Conservation (phyloP, 192 early-diverging fungal species). For the Coemansia sp. region DNA sequence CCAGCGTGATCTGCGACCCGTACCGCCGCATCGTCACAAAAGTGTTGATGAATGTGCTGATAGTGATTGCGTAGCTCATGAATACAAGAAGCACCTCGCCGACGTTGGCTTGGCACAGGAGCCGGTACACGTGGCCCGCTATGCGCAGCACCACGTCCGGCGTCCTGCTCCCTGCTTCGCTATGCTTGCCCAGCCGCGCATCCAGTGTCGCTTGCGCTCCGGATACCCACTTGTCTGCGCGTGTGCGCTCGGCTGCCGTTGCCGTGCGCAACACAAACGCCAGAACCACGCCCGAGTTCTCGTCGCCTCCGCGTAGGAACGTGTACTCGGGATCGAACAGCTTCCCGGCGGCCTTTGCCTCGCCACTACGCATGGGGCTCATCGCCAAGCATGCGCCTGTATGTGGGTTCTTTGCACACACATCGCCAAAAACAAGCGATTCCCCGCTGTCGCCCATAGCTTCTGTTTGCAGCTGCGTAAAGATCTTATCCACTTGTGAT, state of each 20-base stretch:
- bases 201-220: slow-evolving; percentile 25
- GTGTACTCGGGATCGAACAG: slow-evolving; percentile 42
- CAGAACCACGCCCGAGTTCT: slow-evolving; percentile 39
- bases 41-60: slow-evolving; percentile 74
- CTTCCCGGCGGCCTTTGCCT: slow-evolving; percentile 16
- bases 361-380: slow-evolving; percentile 54
- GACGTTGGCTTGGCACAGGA: slow-evolving; percentile 69
- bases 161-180: slow-evolving; percentile 1
- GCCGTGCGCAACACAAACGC: slow-evolving; percentile 48
- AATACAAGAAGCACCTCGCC: slow-evolving; percentile 79
- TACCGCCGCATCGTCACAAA: slow-evolving; percentile 83
- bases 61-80: slow-evolving; percentile 79
- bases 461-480: slow-evolving; percentile 16
- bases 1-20: slow-evolving; percentile 79
- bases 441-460: neutral
- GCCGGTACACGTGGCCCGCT: slow-evolving; percentile 57
- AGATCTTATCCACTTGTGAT: slow-evolving; percentile 24
- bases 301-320: slow-evolving; percentile 49
- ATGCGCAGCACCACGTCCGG: slow-evolving; percentile 29
- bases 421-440: slow-evolving; percentile 30
- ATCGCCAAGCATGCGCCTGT: slow-evolving; percentile 58
- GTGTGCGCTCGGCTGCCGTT: slow-evolving; percentile 4
- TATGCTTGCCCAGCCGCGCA: slow-evolving; percentile 21
- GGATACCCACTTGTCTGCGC: slow-evolving; percentile 29
- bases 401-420: slow-evolving; percentile 45